Evolutionary conservation across 495 filamentous ascomycete genomes (phyloP).

Genomic region (Penicillium waksmanii): DNA sequence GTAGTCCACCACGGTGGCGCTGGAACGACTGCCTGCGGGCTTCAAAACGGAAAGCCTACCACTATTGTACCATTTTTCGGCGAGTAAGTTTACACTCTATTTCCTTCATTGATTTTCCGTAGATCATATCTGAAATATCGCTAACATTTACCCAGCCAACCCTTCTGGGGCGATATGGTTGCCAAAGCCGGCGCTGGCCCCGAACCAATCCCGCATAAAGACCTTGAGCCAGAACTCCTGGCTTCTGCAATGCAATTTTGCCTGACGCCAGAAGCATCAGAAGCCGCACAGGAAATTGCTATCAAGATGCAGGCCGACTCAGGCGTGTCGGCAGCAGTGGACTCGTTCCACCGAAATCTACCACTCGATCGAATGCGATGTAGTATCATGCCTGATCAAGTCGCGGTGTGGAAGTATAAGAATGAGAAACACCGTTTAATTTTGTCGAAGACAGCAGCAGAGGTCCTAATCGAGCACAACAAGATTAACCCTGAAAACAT

Average conservation of each 20-base stretch:
- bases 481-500: conserved; percentile 66
- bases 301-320: conserved; percentile 67
- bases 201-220: conserved; percentile 45
- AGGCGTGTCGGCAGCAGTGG: conserved; percentile 74
- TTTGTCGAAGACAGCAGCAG: conserved; percentile 69
- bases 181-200: conserved; percentile 34
- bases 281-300: conserved; percentile 62
- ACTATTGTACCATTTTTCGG: conserved; percentile 69
- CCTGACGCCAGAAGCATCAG: conserved; percentile 60
- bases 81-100: conserved; percentile 43
- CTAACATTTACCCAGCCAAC: conserved; percentile 47
- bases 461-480: conserved; percentile 61
- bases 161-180: conserved; percentile 83
- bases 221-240: conserved; percentile 64
- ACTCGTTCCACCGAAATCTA: conserved; percentile 69
- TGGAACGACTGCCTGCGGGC: conserved; percentile 66
- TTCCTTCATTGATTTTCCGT: neutral
- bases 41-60: conserved; percentile 60
- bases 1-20: conserved; percentile 71
- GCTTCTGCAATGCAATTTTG: conserved; percentile 72
- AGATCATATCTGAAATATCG: neutral
- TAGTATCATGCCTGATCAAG: conserved; percentile 64
- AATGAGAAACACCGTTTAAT: conserved; percentile 45
- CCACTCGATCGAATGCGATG: conserved; percentile 72
- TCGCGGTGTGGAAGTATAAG: conserved; percentile 72